phyloP scores from a whole-genome alignment of 2,329 filamentous ascomycete genomes.

The Trichoderma hamatum region DNA sequence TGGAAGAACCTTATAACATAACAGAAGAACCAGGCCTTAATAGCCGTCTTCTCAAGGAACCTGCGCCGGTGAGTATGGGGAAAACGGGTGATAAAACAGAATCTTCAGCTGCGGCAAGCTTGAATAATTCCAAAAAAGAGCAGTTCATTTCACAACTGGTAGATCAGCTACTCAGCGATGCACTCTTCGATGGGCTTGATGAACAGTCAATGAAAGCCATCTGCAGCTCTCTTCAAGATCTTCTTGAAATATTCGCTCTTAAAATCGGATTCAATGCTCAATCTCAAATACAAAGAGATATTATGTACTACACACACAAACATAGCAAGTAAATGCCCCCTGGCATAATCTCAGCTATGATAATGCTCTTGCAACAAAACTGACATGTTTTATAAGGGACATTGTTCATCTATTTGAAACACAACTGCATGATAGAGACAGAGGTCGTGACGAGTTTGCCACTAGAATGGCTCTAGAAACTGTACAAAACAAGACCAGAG shows the following conservation, averaged over 20 bases:
- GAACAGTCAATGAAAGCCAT: not conserved
- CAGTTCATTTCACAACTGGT: not conserved
- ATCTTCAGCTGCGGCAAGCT: not conserved
- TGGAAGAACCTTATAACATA: too few species aligned
- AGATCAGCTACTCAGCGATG: not conserved
- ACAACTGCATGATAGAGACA: not conserved
- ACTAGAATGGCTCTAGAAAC: not conserved
- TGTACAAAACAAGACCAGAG: not conserved
- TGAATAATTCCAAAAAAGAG: not conserved
- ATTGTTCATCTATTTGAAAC: not conserved
- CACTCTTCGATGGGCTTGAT: not conserved
- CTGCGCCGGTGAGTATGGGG: too few species aligned
- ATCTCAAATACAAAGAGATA: not conserved
- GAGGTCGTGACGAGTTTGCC: not conserved
- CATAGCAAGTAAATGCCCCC: not conserved
- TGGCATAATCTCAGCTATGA: too few species aligned
- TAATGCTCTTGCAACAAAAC: too few species aligned
- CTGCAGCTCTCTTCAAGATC: not conserved
- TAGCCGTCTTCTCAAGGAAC: too few species aligned
- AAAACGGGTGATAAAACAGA: not conserved
- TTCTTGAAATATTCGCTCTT: not conserved
- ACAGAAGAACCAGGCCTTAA: too few species aligned
- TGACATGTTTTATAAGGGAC: not conserved
- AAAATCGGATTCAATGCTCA: not conserved
- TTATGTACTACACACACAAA: not conserved